Conservation (phyloP, 2,329 filamentous ascomycete species). For the Diplodia sapinea region DNA sequence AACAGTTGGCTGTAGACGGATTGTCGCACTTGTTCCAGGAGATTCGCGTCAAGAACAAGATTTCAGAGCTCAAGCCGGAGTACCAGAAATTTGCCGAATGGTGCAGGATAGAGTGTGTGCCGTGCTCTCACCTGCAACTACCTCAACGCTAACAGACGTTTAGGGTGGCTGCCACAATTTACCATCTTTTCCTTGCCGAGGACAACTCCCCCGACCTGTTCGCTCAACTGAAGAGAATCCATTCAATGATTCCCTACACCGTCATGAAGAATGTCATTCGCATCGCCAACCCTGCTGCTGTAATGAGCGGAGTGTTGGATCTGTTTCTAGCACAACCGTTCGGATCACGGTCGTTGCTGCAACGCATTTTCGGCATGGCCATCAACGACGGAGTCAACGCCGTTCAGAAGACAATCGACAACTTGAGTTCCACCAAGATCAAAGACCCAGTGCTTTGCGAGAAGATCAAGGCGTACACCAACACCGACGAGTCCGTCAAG, state of each 20-base stretch:
- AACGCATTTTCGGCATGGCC: conserved; percentile 91
- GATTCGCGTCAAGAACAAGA: conserved; percentile 86
- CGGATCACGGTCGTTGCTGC: conserved; percentile 84
- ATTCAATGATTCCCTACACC: conserved; percentile 91
- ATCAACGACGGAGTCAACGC: conserved; percentile 87
- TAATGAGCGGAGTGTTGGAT: conserved; percentile 95
- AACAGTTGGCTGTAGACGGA: conserved; percentile 68
- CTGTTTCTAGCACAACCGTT: conserved; percentile 96
- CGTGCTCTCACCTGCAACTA: not conserved
- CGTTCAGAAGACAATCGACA: conserved; percentile 86
- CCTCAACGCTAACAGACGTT: not conserved
- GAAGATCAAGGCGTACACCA: conserved; percentile 81
- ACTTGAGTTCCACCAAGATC: conserved; percentile 72
- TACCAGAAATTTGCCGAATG: conserved; percentile 99
- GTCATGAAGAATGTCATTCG: conserved; percentile 96
- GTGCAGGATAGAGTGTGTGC: conserved; percentile 80
- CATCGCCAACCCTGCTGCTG: conserved; percentile 92
- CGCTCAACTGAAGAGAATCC: conserved; percentile 90
- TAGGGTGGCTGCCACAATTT: conserved; percentile 87
- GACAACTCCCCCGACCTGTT: conserved; percentile 98
- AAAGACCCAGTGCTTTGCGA: conserved; percentile 78
- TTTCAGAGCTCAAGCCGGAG: conserved; percentile 87
- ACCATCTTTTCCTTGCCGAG: conserved; percentile 95
- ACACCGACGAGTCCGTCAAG: conserved; percentile 78
- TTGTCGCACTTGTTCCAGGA: conserved; percentile 91